Base-by-base conservation (phyloP, 345 rosid species). In the Lepidium africanum region DNA sequence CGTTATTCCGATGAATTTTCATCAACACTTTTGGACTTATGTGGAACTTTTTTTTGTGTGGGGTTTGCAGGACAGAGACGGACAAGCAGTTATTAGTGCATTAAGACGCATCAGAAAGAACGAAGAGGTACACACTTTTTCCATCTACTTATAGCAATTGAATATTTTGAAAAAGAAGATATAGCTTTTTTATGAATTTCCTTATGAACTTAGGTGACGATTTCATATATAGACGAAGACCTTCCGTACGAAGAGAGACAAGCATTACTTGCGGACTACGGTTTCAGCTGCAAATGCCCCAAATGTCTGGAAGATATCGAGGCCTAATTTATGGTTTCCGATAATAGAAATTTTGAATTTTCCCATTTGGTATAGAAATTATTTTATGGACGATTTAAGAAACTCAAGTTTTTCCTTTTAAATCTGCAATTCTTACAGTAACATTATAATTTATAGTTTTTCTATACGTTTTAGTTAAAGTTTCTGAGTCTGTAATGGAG, bases 181-280 rank as follows among this genome's bases (percentile, higher is more conserved):
- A 14, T 41, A 4, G 33, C 59, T 65, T 32, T 0, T 30, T 33
- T 25, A 48, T 57, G 67, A 42, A 40, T 50, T 54, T 33, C 7
- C 17, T 48, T 19, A 23, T 54, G 65, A 21, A 46, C 39, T 21
- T 79, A 93, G 97, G 77, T 87, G 45, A 84, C 89, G 4, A 85
- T 93, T 69, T 93, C 97, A 46, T 93, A 88, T 76, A 82, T 90
- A 68, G 94, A 90, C 9, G 96, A 90, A 78, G 91, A 87, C 60
- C 86, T 86, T 68, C 78, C 92, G 0, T 78, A 78, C 52, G 72
- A 81, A 61, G 96, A 83, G 78, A 83, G 97, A 78, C 88, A 76
- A 48, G 79, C 87, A 55, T 43, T 72, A 45, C 87, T 87, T 40
- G 92, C 86, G 4, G 98, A 90, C 63, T 93, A 93, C 45, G 97